Conservation (phyloP, 2,329 filamentous ascomycete species). For the Hypoxylon sp. region DNA sequence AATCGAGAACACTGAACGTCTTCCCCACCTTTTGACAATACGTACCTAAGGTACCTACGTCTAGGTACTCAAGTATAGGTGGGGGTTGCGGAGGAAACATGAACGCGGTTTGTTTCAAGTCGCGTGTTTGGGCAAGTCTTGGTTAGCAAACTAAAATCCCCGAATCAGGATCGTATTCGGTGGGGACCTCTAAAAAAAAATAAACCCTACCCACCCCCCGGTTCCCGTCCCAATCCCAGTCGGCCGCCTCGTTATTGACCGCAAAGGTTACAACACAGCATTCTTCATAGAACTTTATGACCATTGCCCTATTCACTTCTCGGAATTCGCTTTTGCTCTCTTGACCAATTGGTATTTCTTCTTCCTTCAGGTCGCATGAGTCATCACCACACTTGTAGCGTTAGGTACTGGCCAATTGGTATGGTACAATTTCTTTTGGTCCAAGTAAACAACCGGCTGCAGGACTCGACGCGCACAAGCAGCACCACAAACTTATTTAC, state of each 20-base stretch:
- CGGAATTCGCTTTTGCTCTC: constrained; percentile 14
- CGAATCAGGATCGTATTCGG: constrained; percentile 23
- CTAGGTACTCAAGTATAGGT: constrained; percentile 14
- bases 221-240: constrained; percentile 35
- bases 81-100: constrained; percentile 26
- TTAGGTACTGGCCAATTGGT: constrained; percentile 20
- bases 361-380: constrained; percentile 20
- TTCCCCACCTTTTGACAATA: neutral
- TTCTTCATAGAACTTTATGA: constrained; percentile 27
- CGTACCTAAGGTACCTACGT: neutral
- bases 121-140: constrained; percentile 27
- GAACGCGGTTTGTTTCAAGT: constrained; percentile 36
- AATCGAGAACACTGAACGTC: neutral
- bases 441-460: constrained; percentile 45
- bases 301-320: constrained; percentile 21
- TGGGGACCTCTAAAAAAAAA: constrained; percentile 28
- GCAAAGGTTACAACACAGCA: constrained; percentile 32
- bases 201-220: constrained; percentile 37
- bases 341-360: constrained; percentile 27
- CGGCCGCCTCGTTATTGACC: constrained; percentile 36
- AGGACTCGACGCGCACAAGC: constrained; percentile 43
- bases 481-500: constrained; percentile 41
- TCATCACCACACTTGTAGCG: constrained; percentile 10
- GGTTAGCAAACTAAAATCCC: constrained; percentile 33
- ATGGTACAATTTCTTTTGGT: constrained; percentile 7